Base-by-base conservation (phyloP, 2,329 filamentous ascomycete species). In the Fusarium sp. region DNA sequence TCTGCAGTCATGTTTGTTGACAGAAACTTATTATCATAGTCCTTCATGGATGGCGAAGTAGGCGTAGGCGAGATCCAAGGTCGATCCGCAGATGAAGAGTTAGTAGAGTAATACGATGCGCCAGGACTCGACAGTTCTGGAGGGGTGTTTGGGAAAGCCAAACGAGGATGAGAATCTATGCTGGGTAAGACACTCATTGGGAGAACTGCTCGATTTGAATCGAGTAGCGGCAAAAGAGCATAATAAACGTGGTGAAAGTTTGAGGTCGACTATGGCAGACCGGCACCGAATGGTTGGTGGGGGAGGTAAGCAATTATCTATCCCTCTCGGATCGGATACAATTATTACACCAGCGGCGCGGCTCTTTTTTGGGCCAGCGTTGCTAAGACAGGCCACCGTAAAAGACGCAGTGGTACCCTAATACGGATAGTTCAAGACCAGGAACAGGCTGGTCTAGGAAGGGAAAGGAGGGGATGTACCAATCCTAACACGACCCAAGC, bases 111-210 rank as follows among this genome's bases (percentile, higher is more conserved):
- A 28, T 81, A 81, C 19, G 83, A 82, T 52, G 81, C 81, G 56
- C 81, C 82, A 60, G 83, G 83, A 75, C 84, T 87, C 70, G 82
- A 79, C 73, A 86, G 76, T 71, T 85, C 85, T 57, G 84, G 84
- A 63, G 85, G 85, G 65, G 85, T 86, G 70, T 85, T 81, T 73
- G 84, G 84, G 67, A 81, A 77, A 75, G 81, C 78, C 76, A 83
- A 80, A 73, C 80, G 83, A 75, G 80, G 82, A 75, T 81, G 81
- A 76, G 82, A 78, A 74, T 86, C 83, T 77, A 83, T 73, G 70
- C 76, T 79, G 75, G 83, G 77, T 81, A 83, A 75, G 80, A 84
- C 81, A 80, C 84, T 85, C 85, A 87, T 88, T 84, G 84, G 81
- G 76, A 80, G 70, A 69, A 73, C 63, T 73, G 66, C 71, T 73